Evolutionary conservation across 2,329 filamentous ascomycete genomes (phyloP), one percentile per base, ranked within the genome.

Genomic region (Metarhizium brunneum): DNA sequence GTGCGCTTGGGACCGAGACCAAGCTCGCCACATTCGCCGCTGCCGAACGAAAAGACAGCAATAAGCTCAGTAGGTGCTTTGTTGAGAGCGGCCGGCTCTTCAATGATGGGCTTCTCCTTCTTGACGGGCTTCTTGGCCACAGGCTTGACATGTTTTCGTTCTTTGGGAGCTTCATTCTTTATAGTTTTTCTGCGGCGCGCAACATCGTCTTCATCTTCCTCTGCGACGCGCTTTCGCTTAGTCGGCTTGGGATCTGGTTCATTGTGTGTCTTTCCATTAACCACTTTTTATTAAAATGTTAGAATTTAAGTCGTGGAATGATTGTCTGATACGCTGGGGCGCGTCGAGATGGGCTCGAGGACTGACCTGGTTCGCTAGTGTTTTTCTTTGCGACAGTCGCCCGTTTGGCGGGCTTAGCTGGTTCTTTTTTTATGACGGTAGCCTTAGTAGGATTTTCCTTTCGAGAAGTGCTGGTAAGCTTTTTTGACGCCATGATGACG

Each of bases 31-130:
- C 84, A 85, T 58, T 81, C 81, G 42, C 88, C 89, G 68, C 90
- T 87, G 53, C 90, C 90, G 63, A 90, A 92, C 53, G 92, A 87
- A 65, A 85, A 92, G 57, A 94, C 76, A 64, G 92, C 84, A 57
- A 94, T 78, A 30, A 76, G 74, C 61, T 83, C 70, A 0, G 77
- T 82, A 4, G 87, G 87, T 16, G 80, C 57, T 16, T 56, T 51
- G 43, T 62, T 62, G 43, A 61, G 20, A n/a, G 47, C 14, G 13
- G 6, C 48, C 18, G 36, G 38, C 2, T 74, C 71, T 51, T 72
- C 75, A 68, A 72, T 61, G 55, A 69, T 68, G 13, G 30, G 35
- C 6, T 45, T 32, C 40, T 32, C 50, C 18, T 53, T 53, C 25
- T 53, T 53, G 42, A 20, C 47, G 25, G 50, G 7, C 40, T 43